Base-by-base conservation (phyloP, 805 yeast genomes). In the Candida insectorum region DNA sequence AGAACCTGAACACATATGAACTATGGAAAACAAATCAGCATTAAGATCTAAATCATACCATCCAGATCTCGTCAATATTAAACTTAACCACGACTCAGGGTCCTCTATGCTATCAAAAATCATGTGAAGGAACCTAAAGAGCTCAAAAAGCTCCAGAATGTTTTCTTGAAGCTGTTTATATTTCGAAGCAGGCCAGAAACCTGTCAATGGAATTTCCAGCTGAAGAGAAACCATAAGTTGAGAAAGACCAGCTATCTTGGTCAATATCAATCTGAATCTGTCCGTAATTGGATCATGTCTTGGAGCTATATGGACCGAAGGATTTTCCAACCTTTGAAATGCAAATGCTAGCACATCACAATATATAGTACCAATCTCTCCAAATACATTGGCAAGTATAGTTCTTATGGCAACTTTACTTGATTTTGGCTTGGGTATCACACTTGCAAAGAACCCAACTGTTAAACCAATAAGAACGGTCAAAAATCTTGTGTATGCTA, bases 1-100 rank as follows among this genome's bases (percentile, higher is more conserved):
- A 2, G 62, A 48, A 30, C 48, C 55, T 1, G 62, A 45, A 4
- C 57, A 41, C 64, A 61, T 58, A 38, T 52, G 56, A 15, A 54
- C 39, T 3, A 56, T 41, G 1, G 61, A 40, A 24, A 60, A 56
- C 24, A 58, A 33, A 26, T 54, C 56, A 3, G 62, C 58, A 30
- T 44, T 49, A 14, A 60, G 37, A 8, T 55, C 49, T 4, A 49
- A 31, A 32, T 51, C 45, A 12, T 51, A 40, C 65, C 63, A 60
- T 1, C 65, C 65, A 16, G 59, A 45, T 24, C 61, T 42, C 16
- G 44, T 33, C 14, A 54, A 26, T 16, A 60, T 51, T 17, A 38
- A 48, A 1, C 49, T 51, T 4, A 55, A 46, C 64, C 64, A 60
- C 6, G 31, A 31, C 2, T 44, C 47, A 2, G 65, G 51, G 21